Conservation (phyloP, 2,329 filamentous ascomycete genomes). For the Bipolaris bicolor region DNA sequence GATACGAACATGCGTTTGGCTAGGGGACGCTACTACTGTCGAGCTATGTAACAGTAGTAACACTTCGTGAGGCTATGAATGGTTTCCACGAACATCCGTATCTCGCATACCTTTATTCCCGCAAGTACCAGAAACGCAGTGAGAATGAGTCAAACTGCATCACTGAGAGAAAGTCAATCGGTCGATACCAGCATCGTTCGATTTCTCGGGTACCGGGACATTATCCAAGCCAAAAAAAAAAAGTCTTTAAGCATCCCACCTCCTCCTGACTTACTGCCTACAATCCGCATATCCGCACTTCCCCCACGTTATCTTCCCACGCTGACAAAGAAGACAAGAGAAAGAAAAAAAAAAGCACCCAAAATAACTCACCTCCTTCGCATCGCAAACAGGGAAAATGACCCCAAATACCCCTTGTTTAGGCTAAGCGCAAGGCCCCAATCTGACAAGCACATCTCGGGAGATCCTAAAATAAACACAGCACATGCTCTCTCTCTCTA, state of each 20-base stretch:
- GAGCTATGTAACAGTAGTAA: not conserved
- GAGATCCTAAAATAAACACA: constrained; percentile 13
- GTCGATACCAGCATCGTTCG: no score
- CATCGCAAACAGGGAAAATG: constrained; percentile 1
- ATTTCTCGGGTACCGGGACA: no score
- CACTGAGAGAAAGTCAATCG: no score
- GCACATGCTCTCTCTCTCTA: no score
- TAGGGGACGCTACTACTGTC: not conserved
- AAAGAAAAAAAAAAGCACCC: constrained; percentile 3
- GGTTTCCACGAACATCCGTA: not conserved
- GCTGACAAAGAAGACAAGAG: no score
- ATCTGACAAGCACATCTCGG: constrained; percentile 2
- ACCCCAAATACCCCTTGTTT: constrained; percentile 9
- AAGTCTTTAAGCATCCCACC: no score
- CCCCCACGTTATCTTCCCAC: no score
- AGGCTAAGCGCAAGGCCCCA: not conserved
- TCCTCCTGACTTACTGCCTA: not conserved
- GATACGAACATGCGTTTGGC: not conserved
- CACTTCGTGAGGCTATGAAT: not conserved
- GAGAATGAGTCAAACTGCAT: no score
- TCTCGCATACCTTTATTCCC: no score
- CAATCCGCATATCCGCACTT: no score
- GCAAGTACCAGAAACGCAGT: no score
- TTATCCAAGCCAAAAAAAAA: no score
- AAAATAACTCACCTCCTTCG: constrained; percentile 19